A percentile compares a stretch with the other conserved stretches of the same genome.
Evolutionary conservation across 2,329 filamentous ascomycete genomes (phyloP).

Genomic region (Didymella arachidicola): DNA sequence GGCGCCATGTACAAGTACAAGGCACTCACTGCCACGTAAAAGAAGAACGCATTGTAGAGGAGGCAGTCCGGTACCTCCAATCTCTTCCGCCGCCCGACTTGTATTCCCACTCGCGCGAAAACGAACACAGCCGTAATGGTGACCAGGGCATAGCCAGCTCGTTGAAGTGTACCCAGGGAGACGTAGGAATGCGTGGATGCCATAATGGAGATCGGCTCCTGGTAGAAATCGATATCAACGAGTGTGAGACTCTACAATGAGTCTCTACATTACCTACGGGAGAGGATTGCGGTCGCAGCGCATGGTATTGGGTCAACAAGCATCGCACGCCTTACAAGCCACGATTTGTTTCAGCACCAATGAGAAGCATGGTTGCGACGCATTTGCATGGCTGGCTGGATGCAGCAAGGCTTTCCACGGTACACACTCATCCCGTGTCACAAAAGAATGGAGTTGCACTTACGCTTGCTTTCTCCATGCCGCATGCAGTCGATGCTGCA

Average conservation of each 20-base stretch:
- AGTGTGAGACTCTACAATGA: neutral
- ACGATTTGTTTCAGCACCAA: neutral
- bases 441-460: neutral
- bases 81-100: neutral
- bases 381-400: neutral
- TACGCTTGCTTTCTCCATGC: neutral
- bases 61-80: neutral
- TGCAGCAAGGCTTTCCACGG: neutral
- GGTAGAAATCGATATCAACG: neutral
- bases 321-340: neutral
- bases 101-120: neutral
- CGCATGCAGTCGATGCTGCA: neutral
- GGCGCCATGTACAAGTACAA: slow-evolving; percentile 7
- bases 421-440: neutral
- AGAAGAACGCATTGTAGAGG: neutral
- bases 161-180: neutral
- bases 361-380: neutral
- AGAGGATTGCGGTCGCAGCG: neutral
- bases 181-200: neutral
- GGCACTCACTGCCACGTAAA: slow-evolving; percentile 1
- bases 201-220: neutral
- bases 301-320: neutral
- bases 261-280: neutral
- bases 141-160: slow-evolving; percentile 3
- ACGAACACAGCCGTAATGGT: slow-evolving; percentile 1